Evolutionary conservation across 2,329 filamentous ascomycete genomes (phyloP).

Genomic region (Coleophoma eucalyptorum): DNA sequence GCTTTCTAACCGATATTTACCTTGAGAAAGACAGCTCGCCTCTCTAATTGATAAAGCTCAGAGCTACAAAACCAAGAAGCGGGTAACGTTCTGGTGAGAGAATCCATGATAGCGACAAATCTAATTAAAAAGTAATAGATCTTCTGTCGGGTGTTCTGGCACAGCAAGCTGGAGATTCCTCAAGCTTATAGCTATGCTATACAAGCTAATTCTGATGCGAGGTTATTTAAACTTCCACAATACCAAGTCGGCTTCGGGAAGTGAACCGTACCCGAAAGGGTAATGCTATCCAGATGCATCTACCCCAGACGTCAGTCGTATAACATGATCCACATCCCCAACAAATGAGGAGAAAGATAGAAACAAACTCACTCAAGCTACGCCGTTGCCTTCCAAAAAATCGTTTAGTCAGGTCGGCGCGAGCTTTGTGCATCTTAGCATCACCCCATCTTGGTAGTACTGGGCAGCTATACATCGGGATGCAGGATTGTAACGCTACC

Average conservation of each 20-base stretch:
- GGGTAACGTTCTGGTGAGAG: constrained; percentile 38
- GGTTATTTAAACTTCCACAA: no score
- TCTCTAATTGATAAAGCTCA: constrained; percentile 44
- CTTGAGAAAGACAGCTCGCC: constrained; percentile 44
- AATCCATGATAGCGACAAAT: constrained; percentile 10
- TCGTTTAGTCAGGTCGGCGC: background rate
- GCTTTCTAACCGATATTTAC: constrained; percentile 18
- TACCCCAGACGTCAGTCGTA: background rate
- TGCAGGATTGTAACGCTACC: background rate
- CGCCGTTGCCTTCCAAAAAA: background rate
- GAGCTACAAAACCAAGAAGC: constrained; percentile 48
- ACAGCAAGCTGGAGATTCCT: background rate
- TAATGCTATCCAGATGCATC: background rate
- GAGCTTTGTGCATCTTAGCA: background rate
- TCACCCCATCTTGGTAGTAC: background rate
- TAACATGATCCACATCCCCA: background rate
- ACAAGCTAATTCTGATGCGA: no score
- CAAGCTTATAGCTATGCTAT: no score
- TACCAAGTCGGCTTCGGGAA: no score
- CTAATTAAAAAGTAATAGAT: background rate
- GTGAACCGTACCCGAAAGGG: background rate
- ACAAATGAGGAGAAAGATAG: background rate
- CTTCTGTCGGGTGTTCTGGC: background rate
- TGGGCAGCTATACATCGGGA: background rate
- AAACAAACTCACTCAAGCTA: background rate